phyloP scores from a whole-genome alignment of 352 stramenopile genomes.

The Phytophthora syringae region DNA sequence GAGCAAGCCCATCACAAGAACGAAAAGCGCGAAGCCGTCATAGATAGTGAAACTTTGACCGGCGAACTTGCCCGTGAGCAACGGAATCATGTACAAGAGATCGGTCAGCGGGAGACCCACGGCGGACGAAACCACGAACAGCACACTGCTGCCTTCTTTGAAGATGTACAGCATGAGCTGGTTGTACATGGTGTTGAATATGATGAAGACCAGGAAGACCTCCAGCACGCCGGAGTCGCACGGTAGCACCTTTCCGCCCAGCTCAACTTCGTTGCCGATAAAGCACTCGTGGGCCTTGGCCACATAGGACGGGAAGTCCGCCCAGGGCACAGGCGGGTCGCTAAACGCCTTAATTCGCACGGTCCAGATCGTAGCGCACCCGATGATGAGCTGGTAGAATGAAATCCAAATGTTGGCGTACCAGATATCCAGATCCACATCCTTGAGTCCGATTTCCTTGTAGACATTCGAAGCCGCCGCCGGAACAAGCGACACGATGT shows the following conservation, averaged over 20 bases:
- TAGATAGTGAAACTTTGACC: slow-evolving; percentile 87
- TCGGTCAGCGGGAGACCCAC: slow-evolving; percentile 84
- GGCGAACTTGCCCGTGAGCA: slow-evolving; percentile 72
- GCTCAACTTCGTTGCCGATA: slow-evolving; percentile 69
- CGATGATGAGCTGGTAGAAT: slow-evolving; percentile 84
- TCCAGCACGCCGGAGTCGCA: slow-evolving; percentile 76
- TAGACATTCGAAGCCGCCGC: slow-evolving; percentile 85
- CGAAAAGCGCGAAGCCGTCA: slow-evolving; percentile 88
- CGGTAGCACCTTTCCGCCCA: slow-evolving; percentile 59
- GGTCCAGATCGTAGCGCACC: slow-evolving; percentile 76
- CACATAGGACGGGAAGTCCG: slow-evolving; percentile 73
- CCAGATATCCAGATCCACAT: slow-evolving; percentile 89
- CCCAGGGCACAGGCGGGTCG: slow-evolving; percentile 77
- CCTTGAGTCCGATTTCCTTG: slow-evolving; percentile 91
- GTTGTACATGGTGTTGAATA: slow-evolving; percentile 90
- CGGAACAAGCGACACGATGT: slow-evolving; percentile 77
- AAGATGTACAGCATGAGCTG: slow-evolving; percentile 92
- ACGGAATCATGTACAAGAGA: slow-evolving; percentile 84
- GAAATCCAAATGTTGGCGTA: slow-evolving; percentile 89
- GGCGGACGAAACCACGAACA: slow-evolving; percentile 89
- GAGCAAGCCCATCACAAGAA: slow-evolving; percentile 85
- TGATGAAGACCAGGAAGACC: slow-evolving; percentile 85
- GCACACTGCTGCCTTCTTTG: slow-evolving; percentile 88
- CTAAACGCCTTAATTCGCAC: slow-evolving; percentile 83
- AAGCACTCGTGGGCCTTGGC: slow-evolving; percentile 79